Base-by-base conservation (phyloP, 2,329 filamentous ascomycete species). In the Zymoseptoria passerinii region DNA sequence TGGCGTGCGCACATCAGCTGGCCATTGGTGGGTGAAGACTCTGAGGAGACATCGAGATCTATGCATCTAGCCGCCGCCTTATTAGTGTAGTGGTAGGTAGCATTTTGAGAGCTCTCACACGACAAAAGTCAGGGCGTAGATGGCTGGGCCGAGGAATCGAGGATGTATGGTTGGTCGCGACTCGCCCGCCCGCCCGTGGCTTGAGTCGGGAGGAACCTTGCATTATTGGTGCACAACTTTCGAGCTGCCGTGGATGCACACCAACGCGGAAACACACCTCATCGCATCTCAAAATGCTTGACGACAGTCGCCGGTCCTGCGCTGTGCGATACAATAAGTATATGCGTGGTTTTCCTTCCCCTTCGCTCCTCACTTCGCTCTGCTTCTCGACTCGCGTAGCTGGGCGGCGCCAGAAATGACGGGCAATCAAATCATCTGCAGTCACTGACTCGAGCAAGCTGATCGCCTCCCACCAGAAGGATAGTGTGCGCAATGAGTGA, bases 381-480 rank as follows among this genome's bases (percentile, higher is more conserved):
- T 7, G 3, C 35, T 44, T 7, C 5, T 44, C 35, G 35, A 44
- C 35, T 16, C 13, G 13, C 13, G 35, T 6, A 29, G 35, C 2
- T 23, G 23, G 23, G 13, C 13, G 16, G 10, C 35, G 35, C 35
- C 35, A 16, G n/a, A 23, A 5, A 50, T 10, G 49, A 27, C 49
- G 49, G 50, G 28, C 50, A 29, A 52, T 52, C 50, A 52, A 52
- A 52, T 9, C 35, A n/a, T 13, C 10, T 44, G 19, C 50, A 13
- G 50, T 52, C 50, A 52, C 50, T 52, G 50, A 52, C 50, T 52
- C 50, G 50, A 52, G 23, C 23, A 28, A 18, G 50, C 50, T 52
- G 50, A 52, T 52, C 50, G 19, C 35, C 35, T 44, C 35, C 35
- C 35, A 13, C 35, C 35, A 44, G 13, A n/a, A 6, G 35, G 35